Base-by-base conservation (phyloP, 306 rosid species). In the Inga leiocalycina region DNA sequence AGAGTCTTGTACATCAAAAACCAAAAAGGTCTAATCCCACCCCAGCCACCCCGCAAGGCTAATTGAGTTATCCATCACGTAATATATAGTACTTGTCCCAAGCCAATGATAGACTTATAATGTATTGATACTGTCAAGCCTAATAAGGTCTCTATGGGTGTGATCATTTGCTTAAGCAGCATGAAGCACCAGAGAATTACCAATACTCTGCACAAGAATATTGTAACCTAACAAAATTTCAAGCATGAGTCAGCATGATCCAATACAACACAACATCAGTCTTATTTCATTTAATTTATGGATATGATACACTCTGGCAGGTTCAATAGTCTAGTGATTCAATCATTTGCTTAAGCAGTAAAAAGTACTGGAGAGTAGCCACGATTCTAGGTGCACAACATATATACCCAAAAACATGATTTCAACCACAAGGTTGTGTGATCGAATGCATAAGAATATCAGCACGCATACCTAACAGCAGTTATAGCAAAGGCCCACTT, bases 281-380 rank as follows among this genome's bases (percentile, higher is more conserved):
- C 49, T 68, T 79, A 69, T 52, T 84, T 82, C 59, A 46, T 82
- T 71, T 69, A 48, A 78, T 54, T 71, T 74, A 57, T 34, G 81
- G 32, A 56, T 6, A 72, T 71, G 66, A 70, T 37, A 79, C 41
- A 64, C 79, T 82, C 37, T 22, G 71, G 82, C 68, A 82, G 24
- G 35, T 52, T 75, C 24, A 52, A 45, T 46, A 9, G 59, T 37
- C 71, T 11, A 13, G 34, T 82, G 46, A n/a, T 81, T 73, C 0
- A 2, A 30, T 84, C 72, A 30, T 37, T 68, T 56, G 51, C 24
- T 59, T 45, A 70, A 62, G 75, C 35, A 79, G 46, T 87, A 57
- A 52, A 84, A 74, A 19, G 62, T 64, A 66, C 39, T 24, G 39
- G 24, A 57, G 43, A 61, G 69, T 59, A 10, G 30, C 78, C 59